Evolutionary conservation across 1,284 basidiomycete genomes (phyloP).

Genomic region (Cerrena zonata): DNA sequence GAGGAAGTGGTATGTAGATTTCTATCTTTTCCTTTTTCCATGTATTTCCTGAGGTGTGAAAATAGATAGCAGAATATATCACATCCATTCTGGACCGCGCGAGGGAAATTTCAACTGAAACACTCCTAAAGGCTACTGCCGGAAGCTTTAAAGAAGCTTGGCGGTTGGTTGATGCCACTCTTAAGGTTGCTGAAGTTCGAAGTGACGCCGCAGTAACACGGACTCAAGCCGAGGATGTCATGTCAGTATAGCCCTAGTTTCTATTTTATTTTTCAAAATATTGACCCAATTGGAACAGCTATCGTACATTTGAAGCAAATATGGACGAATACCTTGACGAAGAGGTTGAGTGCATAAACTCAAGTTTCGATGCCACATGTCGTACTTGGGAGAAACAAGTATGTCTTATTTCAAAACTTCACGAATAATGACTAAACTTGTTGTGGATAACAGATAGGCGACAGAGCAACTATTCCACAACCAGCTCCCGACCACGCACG

Average conservation of each 20-base stretch:
- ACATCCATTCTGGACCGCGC: constrained; percentile 72
- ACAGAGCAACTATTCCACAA: constrained; percentile 16
- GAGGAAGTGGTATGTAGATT: constrained; percentile 67
- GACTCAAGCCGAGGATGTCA: constrained; percentile 70
- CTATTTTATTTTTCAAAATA: constrained; percentile 3
- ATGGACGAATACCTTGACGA: constrained; percentile 97
- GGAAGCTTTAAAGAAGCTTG: constrained; percentile 86
- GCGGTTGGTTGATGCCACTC: constrained; percentile 76
- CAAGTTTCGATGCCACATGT: constrained; percentile 69
- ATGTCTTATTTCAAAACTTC: constrained; percentile 8
- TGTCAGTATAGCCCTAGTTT: constrained; percentile 42
- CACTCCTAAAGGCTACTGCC: constrained; percentile 81
- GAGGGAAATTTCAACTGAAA: constrained; percentile 65
- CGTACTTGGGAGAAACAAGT: constrained; percentile 75
- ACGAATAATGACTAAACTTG: no score
- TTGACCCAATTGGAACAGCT: constrained; percentile 40
- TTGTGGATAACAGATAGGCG: constrained; percentile 17
- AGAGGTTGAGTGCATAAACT: constrained; percentile 80
- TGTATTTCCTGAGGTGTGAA: constrained; percentile 2
- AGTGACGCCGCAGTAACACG: constrained; percentile 21
- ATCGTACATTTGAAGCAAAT: constrained; percentile 87
- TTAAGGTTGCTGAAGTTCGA: constrained; percentile 40
- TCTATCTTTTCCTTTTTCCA: constrained; percentile 7
- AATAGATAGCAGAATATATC: constrained; percentile 83
- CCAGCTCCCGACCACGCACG: constrained; percentile 43